A percentile compares a stretch with the other conserved stretches of the same genome.
phyloP scores from a whole-genome alignment of 2,329 filamentous ascomycete genomes.

The Xylariomycetidae sp. region DNA sequence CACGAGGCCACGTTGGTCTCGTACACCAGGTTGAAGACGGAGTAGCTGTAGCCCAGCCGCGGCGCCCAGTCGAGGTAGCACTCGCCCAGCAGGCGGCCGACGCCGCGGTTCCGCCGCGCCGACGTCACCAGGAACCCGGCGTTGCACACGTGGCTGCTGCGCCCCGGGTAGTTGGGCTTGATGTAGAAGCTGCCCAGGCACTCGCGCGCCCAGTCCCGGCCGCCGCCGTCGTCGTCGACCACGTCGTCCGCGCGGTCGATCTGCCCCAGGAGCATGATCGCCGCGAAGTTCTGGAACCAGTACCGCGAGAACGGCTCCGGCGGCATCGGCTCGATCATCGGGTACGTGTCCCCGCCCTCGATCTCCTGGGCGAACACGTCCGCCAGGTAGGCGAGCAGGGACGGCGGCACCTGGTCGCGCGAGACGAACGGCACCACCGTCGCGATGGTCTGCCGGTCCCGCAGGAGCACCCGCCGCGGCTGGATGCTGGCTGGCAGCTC shows the following conservation, averaged over 20 bases:
- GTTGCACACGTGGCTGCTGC: constrained; percentile 88
- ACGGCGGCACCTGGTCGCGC: constrained; percentile 67
- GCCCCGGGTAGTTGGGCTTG: constrained; percentile 87
- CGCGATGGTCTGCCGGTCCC: constrained; percentile 77
- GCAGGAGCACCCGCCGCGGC: constrained; percentile 72
- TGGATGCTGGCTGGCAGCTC: constrained; percentile 62
- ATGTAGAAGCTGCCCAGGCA: constrained; percentile 91
- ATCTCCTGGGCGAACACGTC: constrained; percentile 87
- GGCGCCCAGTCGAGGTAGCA: constrained; percentile 73
- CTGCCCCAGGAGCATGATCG: constrained; percentile 78
- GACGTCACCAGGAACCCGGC: constrained; percentile 73
- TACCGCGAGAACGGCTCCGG: constrained; percentile 72
- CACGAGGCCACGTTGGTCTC: constrained; percentile 89
- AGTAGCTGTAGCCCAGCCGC: constrained; percentile 81
- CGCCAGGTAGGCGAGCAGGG: constrained; percentile 69
- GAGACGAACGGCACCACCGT: constrained; percentile 79
- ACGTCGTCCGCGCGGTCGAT: constrained; percentile 57
- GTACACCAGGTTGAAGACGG: constrained; percentile 90
- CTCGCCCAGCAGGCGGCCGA: constrained; percentile 70
- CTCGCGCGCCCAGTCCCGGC: constrained; percentile 69
- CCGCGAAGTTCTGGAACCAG: constrained; percentile 89
- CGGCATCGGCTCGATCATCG: constrained; percentile 72
- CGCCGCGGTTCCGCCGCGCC: constrained; percentile 65
- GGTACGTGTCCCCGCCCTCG: constrained; percentile 86
- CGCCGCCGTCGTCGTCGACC: constrained; percentile 18